These are phyloP conservation scores for Tulasnella sp. DNA, from an alignment of 768 basidiomycete species.

Conservation along the genomic window DNA sequence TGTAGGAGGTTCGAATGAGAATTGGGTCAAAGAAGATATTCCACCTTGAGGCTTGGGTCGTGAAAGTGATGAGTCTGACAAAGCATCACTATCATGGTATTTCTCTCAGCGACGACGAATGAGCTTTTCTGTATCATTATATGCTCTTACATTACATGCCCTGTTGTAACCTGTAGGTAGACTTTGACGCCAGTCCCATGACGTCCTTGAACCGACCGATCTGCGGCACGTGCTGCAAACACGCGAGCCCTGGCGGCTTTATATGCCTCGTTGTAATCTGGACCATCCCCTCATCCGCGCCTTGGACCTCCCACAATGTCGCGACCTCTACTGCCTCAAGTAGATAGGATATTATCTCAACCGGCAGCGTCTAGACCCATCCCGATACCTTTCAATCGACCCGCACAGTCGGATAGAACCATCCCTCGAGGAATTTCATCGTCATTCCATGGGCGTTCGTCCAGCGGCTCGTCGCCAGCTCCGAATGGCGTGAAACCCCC, in stretches of 20 bases:
- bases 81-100: conserved; percentile 43
- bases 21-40: conserved; percentile 90
- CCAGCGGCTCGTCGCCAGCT: conserved; percentile 5
- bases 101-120: conserved; percentile 18
- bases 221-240: not conserved
- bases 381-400: not conserved
- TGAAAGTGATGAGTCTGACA: conserved; percentile 89
- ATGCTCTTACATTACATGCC: not conserved
- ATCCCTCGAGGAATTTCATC: not conserved
- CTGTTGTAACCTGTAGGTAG: not conserved
- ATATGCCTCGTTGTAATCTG: conserved; percentile 15
- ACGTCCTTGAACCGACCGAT: not conserved
- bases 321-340: conserved; percentile 13
- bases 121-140: not conserved
- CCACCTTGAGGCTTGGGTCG: conserved; percentile 96
- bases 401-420: not conserved
- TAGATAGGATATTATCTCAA: conserved; percentile 8
- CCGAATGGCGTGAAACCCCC: not conserved
- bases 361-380: not conserved
- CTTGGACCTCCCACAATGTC: conserved; percentile 5
- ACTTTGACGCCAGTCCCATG: not conserved
- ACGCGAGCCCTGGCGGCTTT: not conserved
- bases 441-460: conserved; percentile 1
- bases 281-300: not conserved
- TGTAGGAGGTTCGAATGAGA: conserved; percentile 93